Evolutionary conservation across 768 basidiomycete species (phyloP), one percentile per base, ranked within the genome.

Genomic region (Suillus hirtellus): DNA sequence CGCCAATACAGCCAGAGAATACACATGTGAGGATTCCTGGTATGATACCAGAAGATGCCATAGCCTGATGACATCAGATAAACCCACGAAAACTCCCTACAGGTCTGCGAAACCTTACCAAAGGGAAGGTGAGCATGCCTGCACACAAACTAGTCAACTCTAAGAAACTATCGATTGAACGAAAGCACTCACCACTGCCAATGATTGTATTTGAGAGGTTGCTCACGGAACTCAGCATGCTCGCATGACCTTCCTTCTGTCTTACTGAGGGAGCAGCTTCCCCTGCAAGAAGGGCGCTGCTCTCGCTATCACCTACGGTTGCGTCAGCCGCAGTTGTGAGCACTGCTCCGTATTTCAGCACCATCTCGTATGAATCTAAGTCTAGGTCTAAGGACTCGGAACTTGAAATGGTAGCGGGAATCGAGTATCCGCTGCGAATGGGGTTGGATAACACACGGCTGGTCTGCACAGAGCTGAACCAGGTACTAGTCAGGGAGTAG

Each of bases 201-300:
- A 97, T 89, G 69, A 96, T 94, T 0, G 95, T 97, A 68, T 97
- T 97, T 31, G 87, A 79, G 49, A 97, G 78, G 71, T 95, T 95
- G 67, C 90, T 88, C 59, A 92, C 81, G 58, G 86, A 87, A 66
- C 90, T 90, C 21, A 80, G 66, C 34, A 94, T 73, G 49, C 78
- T 85, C 12, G 92, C 93, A 74, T 85, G 85, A 0, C 93, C 93
- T 21, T 90, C 89, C 61, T 65, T 74, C 58, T 63, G 69, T 59
- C 73, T 73, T 17, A 35, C 52, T 53, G 19, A 53, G 50, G 61
- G 63, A 37, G 15, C 60, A 21, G 63, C 63, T 54, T 76, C 82
- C 19, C 60, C 65, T 44, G 84, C 85, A 42, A 93, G 79, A 62
- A 93, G 77, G 14, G 89, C 83, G 71, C 85, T 86, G 50, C 73